phyloP scores from a whole-genome alignment of 108 stramenopile genomes.

The Skeletonema potamos region DNA sequence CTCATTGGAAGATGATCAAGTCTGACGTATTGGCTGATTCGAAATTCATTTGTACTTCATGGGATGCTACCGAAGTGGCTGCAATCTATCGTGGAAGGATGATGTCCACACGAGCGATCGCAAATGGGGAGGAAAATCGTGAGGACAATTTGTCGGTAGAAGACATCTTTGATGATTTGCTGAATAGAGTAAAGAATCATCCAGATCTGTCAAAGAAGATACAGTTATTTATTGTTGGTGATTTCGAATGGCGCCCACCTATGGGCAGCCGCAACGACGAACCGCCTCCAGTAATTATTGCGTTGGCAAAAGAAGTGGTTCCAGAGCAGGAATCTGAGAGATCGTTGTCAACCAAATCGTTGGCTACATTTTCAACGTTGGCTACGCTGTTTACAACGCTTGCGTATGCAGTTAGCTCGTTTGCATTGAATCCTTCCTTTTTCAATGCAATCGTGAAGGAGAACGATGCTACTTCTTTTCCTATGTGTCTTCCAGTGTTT shows the following conservation, averaged over 20 bases:
- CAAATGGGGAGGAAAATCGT: not conserved
- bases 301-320: constrained; percentile 46
- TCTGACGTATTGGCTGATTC: constrained; percentile 54
- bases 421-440: constrained; percentile 68
- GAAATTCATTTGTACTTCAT: constrained; percentile 59
- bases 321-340: constrained; percentile 57
- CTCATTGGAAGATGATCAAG: constrained; percentile 51
- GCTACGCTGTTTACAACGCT: constrained; percentile 54
- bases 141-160: constrained; percentile 9
- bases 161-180: constrained; percentile 49
- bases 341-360: constrained; percentile 20
- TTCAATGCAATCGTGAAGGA: constrained; percentile 65
- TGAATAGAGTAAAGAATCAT: constrained; percentile 39
- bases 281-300: constrained; percentile 65
- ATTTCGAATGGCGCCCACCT: constrained; percentile 55
- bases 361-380: constrained; percentile 43
- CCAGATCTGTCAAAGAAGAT: constrained; percentile 45
- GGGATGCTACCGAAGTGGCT: constrained; percentile 57
- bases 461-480: constrained; percentile 43
- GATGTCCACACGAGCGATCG: not conserved
- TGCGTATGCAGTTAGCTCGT: constrained; percentile 54
- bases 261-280: not conserved
- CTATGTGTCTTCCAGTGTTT: constrained; percentile 57
- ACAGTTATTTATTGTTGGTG: constrained; percentile 67
- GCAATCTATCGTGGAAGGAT: constrained; percentile 69